These are phyloP conservation scores for Agrocybe praecox DNA, from an alignment of 768 basidiomycete genomes.

Conservation along the genomic window DNA sequence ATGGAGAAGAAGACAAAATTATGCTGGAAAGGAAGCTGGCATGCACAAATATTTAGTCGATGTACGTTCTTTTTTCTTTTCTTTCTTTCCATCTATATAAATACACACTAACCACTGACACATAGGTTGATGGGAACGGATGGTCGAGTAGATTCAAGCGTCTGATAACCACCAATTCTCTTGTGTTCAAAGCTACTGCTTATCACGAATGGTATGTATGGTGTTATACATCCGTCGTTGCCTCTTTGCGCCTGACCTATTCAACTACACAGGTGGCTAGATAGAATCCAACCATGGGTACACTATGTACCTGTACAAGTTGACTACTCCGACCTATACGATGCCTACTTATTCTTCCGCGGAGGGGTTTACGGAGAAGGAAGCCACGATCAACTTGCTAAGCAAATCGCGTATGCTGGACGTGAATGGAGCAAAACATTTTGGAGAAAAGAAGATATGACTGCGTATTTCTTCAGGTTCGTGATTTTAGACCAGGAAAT, in stretches of 20 bases:
- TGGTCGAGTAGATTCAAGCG: constrained; percentile 69
- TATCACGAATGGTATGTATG: constrained; percentile 63
- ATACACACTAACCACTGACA: not conserved
- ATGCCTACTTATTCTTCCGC: constrained; percentile 71
- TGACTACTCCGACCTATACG: constrained; percentile 66
- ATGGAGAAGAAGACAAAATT: constrained; percentile 40
- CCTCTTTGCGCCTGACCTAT: not conserved
- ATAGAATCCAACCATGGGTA: constrained; percentile 62
- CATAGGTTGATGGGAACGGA: constrained; percentile 57
- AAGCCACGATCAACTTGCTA: constrained; percentile 59
- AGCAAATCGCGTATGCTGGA: constrained; percentile 54
- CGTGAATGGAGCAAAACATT: constrained; percentile 52
- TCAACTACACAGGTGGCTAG: constrained; percentile 41
- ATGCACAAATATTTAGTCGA: constrained; percentile 63
- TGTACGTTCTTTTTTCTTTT: constrained; percentile 26
- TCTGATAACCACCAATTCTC: constrained; percentile 56
- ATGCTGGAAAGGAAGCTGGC: constrained; percentile 36
- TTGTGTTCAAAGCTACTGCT: constrained; percentile 63
- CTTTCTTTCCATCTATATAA: not conserved
- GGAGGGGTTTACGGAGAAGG: constrained; percentile 53
- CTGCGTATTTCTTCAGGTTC: constrained; percentile 58
- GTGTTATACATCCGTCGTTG: not conserved
- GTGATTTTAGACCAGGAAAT: not conserved
- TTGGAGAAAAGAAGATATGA: constrained; percentile 63
- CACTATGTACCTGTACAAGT: constrained; percentile 72